Conservation (phyloP, 768 basidiomycete genomes). For the Chiua virens region DNA sequence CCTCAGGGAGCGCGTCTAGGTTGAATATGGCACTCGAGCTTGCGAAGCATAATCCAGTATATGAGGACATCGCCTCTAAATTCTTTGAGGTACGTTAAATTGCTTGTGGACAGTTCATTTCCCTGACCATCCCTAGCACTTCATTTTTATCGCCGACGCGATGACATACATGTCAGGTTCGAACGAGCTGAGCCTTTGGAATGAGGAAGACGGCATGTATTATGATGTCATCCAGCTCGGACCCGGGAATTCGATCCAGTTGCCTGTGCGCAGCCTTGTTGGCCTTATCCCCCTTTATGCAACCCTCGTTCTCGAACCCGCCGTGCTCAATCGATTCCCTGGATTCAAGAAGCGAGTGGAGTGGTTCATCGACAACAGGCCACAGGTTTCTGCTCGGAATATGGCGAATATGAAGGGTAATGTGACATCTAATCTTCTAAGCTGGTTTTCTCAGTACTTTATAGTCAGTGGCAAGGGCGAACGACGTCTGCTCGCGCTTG, state of each 20-base stretch:
- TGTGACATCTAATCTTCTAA: conserved; percentile 5
- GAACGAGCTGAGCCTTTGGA: conserved; percentile 85
- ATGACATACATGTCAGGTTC: conserved; percentile 92
- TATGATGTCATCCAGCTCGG: conserved; percentile 96
- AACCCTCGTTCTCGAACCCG: conserved; percentile 90
- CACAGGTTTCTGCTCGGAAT: conserved; percentile 82
- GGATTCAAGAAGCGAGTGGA: conserved; percentile 99
- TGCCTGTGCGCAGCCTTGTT: conserved; percentile 92
- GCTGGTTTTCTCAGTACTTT: background rate
- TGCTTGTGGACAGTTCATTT: conserved; percentile 2
- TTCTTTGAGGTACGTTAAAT: conserved; percentile 72
- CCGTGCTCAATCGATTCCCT: conserved; percentile 85
- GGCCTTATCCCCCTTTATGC: conserved; percentile 98
- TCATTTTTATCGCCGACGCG: conserved; percentile 97
- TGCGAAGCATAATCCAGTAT: conserved; percentile 95
- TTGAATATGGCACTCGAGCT: conserved; percentile 96
- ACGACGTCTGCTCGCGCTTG: conserved; percentile 84
- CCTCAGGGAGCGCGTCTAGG: conserved; percentile 47
- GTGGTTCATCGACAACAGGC: conserved; percentile 96
- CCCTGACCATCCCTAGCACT: conserved; percentile 59
- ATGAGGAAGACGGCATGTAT: conserved; percentile 96
- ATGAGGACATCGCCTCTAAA: conserved; percentile 99
- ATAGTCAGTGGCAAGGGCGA: conserved; percentile 71
- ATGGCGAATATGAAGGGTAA: conserved; percentile 94
- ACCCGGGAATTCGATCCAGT: conserved; percentile 77